Percentiles rank a stretch among this genome's conserved stretches.
Evolutionary conservation across 2,329 filamentous ascomycete species (phyloP).

Genomic region (Cryphonectria carpinicola): DNA sequence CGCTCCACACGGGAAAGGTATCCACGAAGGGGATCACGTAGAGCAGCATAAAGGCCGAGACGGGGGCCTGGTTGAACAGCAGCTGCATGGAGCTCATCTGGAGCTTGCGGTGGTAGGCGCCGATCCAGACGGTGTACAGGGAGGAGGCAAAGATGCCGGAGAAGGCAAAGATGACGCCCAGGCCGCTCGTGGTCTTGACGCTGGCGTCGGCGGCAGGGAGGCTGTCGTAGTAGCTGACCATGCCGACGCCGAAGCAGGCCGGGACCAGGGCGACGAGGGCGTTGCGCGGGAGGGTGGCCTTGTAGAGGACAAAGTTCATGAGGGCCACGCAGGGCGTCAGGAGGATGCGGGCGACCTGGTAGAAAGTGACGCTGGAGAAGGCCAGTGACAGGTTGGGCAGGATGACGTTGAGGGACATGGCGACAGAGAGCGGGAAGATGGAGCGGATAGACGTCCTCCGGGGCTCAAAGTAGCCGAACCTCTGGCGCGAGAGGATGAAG

Average conservation of each 20-base stretch:
- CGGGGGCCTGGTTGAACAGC: conserved; percentile 68
- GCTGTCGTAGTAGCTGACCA: conserved; percentile 73
- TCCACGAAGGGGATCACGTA: conserved; percentile 70
- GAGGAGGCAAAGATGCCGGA: conserved; percentile 66
- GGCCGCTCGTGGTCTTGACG: conserved; percentile 57
- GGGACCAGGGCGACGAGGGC: conserved; percentile 61
- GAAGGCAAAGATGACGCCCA: conserved; percentile 69
- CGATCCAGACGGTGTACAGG: conserved; percentile 71
- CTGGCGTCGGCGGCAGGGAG: conserved; percentile 50
- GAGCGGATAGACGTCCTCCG: conserved; percentile 57
- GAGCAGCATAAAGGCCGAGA: conserved; percentile 64
- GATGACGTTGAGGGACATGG: conserved; percentile 72
- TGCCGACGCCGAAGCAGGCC: conserved; percentile 65
- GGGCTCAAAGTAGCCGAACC: conserved; percentile 61
- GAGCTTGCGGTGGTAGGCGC: conserved; percentile 66
- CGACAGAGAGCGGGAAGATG: conserved; percentile 66
- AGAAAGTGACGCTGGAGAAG: conserved; percentile 70
- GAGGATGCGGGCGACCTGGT: conserved; percentile 70
- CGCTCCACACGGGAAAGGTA: conserved; percentile 60
- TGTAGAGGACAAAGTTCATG: conserved; percentile 67
- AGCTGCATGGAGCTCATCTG: conserved; percentile 71
- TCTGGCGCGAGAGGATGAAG: conserved; percentile 62
- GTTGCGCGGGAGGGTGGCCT: conserved; percentile 55
- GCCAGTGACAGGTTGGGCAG: conserved; percentile 70
- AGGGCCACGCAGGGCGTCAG: conserved; percentile 67